Conservation (phyloP, 2,329 filamentous ascomycete species). For the Cercospora canescens region DNA sequence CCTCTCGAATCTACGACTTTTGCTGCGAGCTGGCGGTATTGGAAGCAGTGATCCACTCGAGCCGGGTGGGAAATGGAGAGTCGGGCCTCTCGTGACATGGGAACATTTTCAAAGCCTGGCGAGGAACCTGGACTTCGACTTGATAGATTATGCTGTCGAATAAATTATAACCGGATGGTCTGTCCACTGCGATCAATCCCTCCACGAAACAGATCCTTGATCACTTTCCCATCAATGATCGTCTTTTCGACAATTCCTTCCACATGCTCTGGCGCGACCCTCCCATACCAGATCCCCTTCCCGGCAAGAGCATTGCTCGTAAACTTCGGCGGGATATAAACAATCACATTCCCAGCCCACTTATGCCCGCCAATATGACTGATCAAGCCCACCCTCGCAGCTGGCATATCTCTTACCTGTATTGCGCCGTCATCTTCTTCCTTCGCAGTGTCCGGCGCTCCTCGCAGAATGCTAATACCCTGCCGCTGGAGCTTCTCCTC, state of each 20-base stretch:
- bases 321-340: constrained; percentile 68
- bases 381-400: constrained; percentile 67
- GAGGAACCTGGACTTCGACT: constrained; percentile 72
- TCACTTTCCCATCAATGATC: constrained; percentile 64
- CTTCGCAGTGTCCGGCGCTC: constrained; percentile 37
- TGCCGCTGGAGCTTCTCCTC: constrained; percentile 55
- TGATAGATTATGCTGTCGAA: constrained; percentile 69
- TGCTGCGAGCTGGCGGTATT: constrained; percentile 63
- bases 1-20: constrained; percentile 66
- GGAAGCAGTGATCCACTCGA: constrained; percentile 65
- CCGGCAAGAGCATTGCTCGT: constrained; percentile 61
- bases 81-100: constrained; percentile 68
- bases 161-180: constrained; percentile 28
- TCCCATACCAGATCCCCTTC: constrained; percentile 78
- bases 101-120: constrained; percentile 72
- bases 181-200: constrained; percentile 52
- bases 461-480: constrained; percentile 50
- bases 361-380: constrained; percentile 85
- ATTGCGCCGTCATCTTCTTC: background rate
- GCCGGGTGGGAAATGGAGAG: constrained; percentile 70
- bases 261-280: constrained; percentile 73
- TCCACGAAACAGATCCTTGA: constrained; percentile 71
- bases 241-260: constrained; percentile 75
- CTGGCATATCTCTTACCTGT: constrained; percentile 19
- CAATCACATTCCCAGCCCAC: constrained; percentile 80